These are phyloP conservation scores for Rhodotorula sp. DNA, from an alignment of 1,284 basidiomycete species.

Conservation along the genomic window DNA sequence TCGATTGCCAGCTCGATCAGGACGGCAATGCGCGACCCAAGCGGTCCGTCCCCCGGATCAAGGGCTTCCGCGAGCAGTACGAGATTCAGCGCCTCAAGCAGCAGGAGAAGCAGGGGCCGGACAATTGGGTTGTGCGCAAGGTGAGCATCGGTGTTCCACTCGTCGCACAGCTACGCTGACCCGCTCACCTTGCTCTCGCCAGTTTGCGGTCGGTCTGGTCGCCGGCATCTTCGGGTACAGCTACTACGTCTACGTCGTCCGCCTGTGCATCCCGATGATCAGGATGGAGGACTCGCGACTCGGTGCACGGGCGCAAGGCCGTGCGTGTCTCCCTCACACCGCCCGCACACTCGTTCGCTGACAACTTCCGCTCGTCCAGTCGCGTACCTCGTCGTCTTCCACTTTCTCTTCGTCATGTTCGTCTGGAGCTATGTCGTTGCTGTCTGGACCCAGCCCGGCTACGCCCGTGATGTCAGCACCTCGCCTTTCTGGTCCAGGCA, in stretches of 20 bases:
- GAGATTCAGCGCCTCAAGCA: constrained; percentile 21
- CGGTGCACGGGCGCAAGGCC: constrained; percentile 37
- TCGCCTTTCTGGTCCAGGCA: not conserved
- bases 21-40: constrained; percentile 1
- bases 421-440: constrained; percentile 41
- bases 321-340: constrained; percentile 23
- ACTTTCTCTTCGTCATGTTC: constrained; percentile 43
- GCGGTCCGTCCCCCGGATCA: not conserved
- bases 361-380: constrained; percentile 14
- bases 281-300: constrained; percentile 26
- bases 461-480: constrained; percentile 39
- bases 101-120: constrained; percentile 23
- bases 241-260: constrained; percentile 44
- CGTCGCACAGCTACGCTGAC: not conserved
- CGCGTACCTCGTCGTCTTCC: constrained; percentile 42
- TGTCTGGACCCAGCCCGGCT: constrained; percentile 40
- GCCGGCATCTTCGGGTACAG: constrained; percentile 32
- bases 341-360: not conserved
- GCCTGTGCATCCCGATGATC: constrained; percentile 42
- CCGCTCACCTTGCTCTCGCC: not conserved
- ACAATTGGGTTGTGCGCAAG: constrained; percentile 33
- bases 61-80: constrained; percentile 23
- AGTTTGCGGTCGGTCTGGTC: constrained; percentile 38
- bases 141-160: not conserved
- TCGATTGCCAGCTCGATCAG: constrained; percentile 34